phyloP scores from a whole-genome alignment of 305 asterid species.

The Solanum hybrid region DNA sequence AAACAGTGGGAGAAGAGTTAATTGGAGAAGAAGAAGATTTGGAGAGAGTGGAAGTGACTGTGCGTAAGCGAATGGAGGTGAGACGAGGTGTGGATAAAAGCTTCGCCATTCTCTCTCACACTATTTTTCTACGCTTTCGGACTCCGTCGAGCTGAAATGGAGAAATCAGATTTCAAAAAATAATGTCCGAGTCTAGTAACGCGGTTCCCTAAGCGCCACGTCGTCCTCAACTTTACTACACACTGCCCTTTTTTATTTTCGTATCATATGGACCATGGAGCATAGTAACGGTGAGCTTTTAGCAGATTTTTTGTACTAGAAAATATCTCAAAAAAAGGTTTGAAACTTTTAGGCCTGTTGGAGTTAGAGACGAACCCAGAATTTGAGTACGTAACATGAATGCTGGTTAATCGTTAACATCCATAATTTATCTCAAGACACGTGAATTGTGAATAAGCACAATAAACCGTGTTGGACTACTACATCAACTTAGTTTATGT shows the following conservation, averaged over 20 bases:
- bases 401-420: background rate
- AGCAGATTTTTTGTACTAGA: background rate
- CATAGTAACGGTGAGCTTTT: background rate
- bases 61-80: background rate
- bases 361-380: background rate
- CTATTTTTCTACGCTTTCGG: background rate
- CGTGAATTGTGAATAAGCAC: background rate
- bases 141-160: background rate
- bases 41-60: background rate
- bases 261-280: background rate
- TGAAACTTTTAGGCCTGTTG: background rate
- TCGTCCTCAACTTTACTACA: background rate
- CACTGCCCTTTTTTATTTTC: background rate
- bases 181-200: background rate
- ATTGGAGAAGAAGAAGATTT: constrained; percentile 14
- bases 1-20: constrained; percentile 7
- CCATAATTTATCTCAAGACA: background rate
- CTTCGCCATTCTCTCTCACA: constrained; percentile 22
- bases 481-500: background rate
- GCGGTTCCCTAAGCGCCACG: constrained; percentile 5
- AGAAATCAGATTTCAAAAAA: background rate
- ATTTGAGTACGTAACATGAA: background rate
- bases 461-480: background rate
- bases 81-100: constrained; percentile 11
- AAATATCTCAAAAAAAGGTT: background rate